Evolutionary conservation across 768 basidiomycete genomes (phyloP).

Genomic region (Leccinum incarnatum): DNA sequence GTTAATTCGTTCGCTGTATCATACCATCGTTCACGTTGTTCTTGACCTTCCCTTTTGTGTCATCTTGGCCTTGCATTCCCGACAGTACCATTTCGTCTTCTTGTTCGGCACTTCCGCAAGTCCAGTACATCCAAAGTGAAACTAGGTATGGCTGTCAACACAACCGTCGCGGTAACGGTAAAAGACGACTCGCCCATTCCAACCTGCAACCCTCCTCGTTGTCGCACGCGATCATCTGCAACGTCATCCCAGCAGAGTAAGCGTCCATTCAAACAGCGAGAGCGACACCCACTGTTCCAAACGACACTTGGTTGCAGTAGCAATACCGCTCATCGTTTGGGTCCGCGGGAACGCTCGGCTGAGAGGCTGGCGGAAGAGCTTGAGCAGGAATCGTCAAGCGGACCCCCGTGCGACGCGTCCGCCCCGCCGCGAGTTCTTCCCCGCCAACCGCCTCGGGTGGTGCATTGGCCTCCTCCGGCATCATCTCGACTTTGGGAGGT

Average conservation of each 20-base stretch:
- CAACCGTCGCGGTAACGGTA: background rate
- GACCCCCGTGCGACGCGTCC: slow-evolving; percentile 27
- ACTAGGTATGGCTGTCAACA: slow-evolving; percentile 41
- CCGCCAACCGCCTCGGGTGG: slow-evolving; percentile 2
- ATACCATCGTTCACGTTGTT: slow-evolving; percentile 8
- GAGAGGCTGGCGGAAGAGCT: slow-evolving; percentile 4
- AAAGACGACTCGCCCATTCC: slow-evolving; percentile 71
- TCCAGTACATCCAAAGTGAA: slow-evolving; percentile 68
- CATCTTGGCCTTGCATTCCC: slow-evolving; percentile 49
- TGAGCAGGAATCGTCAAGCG: slow-evolving; percentile 38
- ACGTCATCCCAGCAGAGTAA: background rate
- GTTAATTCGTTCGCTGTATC: slow-evolving; percentile 20
- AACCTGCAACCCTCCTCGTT: slow-evolving; percentile 56
- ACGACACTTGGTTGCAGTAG: slow-evolving; percentile 76
- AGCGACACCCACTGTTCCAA: slow-evolving; percentile 60
- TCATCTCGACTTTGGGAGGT: slow-evolving; percentile 32
- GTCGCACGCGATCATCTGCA: slow-evolving; percentile 87
- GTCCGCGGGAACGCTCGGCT: slow-evolving; percentile 31
- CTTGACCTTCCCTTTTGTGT: slow-evolving; percentile 35
- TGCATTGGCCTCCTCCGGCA: slow-evolving; percentile 8
- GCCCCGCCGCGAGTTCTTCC: slow-evolving; percentile 10
- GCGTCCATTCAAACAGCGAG: background rate
- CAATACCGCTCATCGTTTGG: slow-evolving; percentile 68
- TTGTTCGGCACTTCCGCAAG: slow-evolving; percentile 56
- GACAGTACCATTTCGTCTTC: slow-evolving; percentile 66